Base-by-base conservation (phyloP, 2,329 filamentous ascomycete genomes). In the Xylaria sp. region DNA sequence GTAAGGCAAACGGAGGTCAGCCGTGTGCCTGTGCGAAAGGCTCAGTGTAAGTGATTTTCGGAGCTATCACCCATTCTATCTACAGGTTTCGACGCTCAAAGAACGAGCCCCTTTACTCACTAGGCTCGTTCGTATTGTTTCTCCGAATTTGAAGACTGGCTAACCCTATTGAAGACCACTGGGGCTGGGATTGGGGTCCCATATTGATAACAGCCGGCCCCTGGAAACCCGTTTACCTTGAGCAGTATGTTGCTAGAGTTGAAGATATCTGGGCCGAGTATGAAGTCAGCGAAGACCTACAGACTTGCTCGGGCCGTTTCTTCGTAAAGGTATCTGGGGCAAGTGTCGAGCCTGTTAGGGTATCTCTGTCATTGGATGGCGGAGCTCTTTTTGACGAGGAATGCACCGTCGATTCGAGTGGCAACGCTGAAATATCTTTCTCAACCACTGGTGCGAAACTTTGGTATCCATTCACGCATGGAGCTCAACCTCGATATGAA, bases 121-220 rank as follows among this genome's bases (percentile, higher is more conserved):
- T 4, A 32, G n/a, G 30, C n/a, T 48, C 11, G 7, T 36, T 5
- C 17, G 9, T 24, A 30, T n/a, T 6, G 2, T 57, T 30, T 12
- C 21, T 19, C 6, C 17, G 14, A 12, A 1, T 19, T 12, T 8
- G 4, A 54, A 34, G 4, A 34, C 1, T 60, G 17, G 30, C 56
- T 61, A 36, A 67, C 36, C 34, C 1, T 30, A 47, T 2, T 42
- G 3, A 34, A 69, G 69, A 71, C 30, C 57, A 72, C 72, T 92
- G 88, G 88, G 89, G 90, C 4, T 92, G 89, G 89, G 89, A 92
- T 73, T 91, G 89, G 90, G 90, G 89, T 0, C 89, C 89, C 0
- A 83, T 89, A 6, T 73, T 91, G 60, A 84, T 89, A 77, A 89
- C 88, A 0, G 85, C 84, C 8, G 89, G 89, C 0, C 87, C 89